Conservation (phyloP, 2,329 filamentous ascomycete genomes). For the Penicillium fuscoglaucum region DNA sequence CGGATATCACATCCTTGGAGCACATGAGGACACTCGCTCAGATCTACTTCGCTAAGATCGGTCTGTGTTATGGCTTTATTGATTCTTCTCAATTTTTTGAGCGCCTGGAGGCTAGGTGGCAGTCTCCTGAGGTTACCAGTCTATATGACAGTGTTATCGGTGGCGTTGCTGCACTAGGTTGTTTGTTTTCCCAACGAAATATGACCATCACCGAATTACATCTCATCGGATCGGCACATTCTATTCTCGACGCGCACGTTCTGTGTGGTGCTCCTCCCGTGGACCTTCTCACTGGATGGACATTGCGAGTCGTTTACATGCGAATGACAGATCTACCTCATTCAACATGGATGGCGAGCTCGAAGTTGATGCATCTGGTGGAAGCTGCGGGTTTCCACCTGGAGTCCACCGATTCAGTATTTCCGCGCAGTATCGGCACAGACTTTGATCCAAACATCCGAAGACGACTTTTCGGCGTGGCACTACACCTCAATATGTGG, state of each 20-base stretch:
- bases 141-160: constrained; percentile 51
- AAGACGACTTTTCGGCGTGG: constrained; percentile 49
- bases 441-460: constrained; percentile 36
- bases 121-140: constrained; percentile 24
- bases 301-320: constrained; percentile 54
- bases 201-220: constrained; percentile 47
- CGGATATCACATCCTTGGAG: constrained; percentile 48
- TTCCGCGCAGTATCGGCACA: constrained; percentile 10
- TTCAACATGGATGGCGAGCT: constrained; percentile 41
- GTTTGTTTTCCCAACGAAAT: constrained; percentile 50
- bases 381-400: constrained; percentile 49
- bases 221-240: constrained; percentile 48
- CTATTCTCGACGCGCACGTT: constrained; percentile 43
- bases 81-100: constrained; percentile 23
- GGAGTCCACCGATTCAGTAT: constrained; percentile 17
- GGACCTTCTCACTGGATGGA: constrained; percentile 44
- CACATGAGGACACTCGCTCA: constrained; percentile 48
- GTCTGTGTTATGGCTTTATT: constrained; percentile 56
- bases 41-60: constrained; percentile 54
- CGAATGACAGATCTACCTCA: constrained; percentile 55
- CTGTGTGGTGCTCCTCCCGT: constrained; percentile 25
- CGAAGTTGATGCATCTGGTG: constrained; percentile 48
- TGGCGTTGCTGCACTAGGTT: constrained; percentile 55
- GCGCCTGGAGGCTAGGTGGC: constrained; percentile 24
- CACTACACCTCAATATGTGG: constrained; percentile 60